Conservation (phyloP, 2,329 filamentous ascomycete species). For the Thielaviopsis punctulata region DNA sequence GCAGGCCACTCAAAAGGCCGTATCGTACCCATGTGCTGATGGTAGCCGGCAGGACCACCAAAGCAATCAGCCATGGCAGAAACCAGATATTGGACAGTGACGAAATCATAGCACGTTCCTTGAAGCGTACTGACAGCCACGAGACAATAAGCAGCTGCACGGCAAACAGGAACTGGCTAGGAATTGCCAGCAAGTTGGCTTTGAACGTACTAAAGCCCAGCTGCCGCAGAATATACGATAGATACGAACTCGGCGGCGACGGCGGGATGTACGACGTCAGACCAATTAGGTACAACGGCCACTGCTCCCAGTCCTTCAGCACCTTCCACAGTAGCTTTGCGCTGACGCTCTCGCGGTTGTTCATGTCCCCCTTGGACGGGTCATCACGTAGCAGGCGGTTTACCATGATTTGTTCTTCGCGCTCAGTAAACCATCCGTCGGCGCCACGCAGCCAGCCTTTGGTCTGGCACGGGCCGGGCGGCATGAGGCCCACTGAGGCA, state of each 20-base stretch:
- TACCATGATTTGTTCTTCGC: slow-evolving; percentile 44
- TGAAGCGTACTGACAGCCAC: slow-evolving; percentile 25
- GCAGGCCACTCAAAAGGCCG: slow-evolving; percentile 22
- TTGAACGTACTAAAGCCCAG: slow-evolving; percentile 29
- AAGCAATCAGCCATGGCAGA: slow-evolving; percentile 29
- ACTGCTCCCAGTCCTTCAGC: slow-evolving; percentile 42
- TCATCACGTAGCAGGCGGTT: slow-evolving; percentile 44
- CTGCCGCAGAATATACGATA: slow-evolving; percentile 26
- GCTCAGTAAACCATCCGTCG: slow-evolving; percentile 43
- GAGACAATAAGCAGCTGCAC: slow-evolving; percentile 30
- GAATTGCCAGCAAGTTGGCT: slow-evolving; percentile 28
- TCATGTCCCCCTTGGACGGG: slow-evolving; percentile 43
- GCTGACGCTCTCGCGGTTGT: slow-evolving; percentile 33
- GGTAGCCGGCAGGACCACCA: slow-evolving; percentile 22
- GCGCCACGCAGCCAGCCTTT: slow-evolving; percentile 39
- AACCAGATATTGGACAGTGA: slow-evolving; percentile 32
- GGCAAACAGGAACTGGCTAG: slow-evolving; percentile 27
- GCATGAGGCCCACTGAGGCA: slow-evolving; percentile 28
- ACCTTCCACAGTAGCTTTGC: slow-evolving; percentile 31
- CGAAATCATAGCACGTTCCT: slow-evolving; percentile 28
- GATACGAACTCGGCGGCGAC: slow-evolving; percentile 25
- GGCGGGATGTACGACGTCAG: slow-evolving; percentile 29
- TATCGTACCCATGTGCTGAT: slow-evolving; percentile 26
- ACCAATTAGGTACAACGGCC: slow-evolving; percentile 37
- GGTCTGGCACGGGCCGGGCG: slow-evolving; percentile 30